Evolutionary conservation across 2,329 filamentous ascomycete genomes (phyloP).

Genomic region (Apiospora marii): DNA sequence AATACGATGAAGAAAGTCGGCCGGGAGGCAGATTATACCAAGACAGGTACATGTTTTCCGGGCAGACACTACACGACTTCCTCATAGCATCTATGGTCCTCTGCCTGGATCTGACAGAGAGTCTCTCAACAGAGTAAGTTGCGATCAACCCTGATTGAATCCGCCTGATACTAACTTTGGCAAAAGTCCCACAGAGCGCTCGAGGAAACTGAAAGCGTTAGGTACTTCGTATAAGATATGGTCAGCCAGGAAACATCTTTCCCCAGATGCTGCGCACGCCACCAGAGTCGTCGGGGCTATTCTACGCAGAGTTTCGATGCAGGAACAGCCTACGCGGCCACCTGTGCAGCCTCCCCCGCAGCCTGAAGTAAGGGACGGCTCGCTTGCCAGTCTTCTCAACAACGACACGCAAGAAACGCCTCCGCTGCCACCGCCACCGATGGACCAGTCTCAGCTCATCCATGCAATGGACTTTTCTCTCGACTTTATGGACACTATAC

Average conservation of each 20-base stretch:
- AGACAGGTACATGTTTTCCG: constrained; percentile 62
- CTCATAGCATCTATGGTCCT: constrained; percentile 67
- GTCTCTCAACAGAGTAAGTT: constrained; percentile 46
- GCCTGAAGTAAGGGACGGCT: constrained; percentile 40
- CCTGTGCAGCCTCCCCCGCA: constrained; percentile 35
- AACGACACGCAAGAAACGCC: constrained; percentile 38
- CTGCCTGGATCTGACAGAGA: constrained; percentile 58
- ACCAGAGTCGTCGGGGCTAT: constrained; percentile 52
- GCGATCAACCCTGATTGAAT: background rate
- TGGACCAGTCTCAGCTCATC: constrained; percentile 36
- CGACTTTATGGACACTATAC: constrained; percentile 44
- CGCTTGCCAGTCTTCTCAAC: constrained; percentile 43
- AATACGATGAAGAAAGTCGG: constrained; percentile 53
- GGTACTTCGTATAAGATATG: constrained; percentile 52
- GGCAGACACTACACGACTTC: constrained; percentile 63
- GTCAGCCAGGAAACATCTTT: constrained; percentile 47
- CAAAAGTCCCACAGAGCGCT: constrained; percentile 41
- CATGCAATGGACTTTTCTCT: constrained; percentile 39
- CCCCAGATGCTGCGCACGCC: constrained; percentile 53
- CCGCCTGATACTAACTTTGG: constrained; percentile 30
- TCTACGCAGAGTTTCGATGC: constrained; percentile 47
- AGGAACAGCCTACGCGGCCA: constrained; percentile 34
- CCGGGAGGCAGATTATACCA: constrained; percentile 60
- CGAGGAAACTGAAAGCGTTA: constrained; percentile 46
- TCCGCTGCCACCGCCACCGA: constrained; percentile 30